These are phyloP conservation scores for Candida anglica DNA, from an alignment of 805 yeast genomes.

Conservation along the genomic window DNA sequence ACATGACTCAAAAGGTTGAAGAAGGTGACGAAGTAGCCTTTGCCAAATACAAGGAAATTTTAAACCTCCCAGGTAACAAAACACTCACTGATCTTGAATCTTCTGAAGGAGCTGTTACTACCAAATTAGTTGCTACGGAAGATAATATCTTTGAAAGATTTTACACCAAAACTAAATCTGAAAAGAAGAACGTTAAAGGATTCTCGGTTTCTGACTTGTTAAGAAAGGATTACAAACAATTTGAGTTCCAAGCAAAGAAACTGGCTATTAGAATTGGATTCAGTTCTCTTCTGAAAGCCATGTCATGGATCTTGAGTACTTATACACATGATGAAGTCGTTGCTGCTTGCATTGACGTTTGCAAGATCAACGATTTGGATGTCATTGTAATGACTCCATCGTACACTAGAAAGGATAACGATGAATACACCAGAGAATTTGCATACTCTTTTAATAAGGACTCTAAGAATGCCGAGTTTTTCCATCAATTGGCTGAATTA, in stretches of 20 bases:
- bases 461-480: conserved; percentile 6
- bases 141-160: conserved; percentile 7
- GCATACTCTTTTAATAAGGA: conserved; percentile 17
- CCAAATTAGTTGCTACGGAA: background rate
- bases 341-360: conserved; percentile 16
- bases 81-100: background rate
- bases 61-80: conserved; percentile 4
- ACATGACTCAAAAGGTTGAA: conserved; percentile 62
- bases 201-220: conserved; percentile 59
- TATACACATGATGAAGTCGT: conserved; percentile 20
- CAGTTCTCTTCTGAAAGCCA: conserved; percentile 65
- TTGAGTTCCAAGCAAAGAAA: conserved; percentile 31
- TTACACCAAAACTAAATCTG: conserved; percentile 29
- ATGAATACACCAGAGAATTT: conserved; percentile 31
- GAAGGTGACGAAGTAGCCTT: conserved; percentile 49
- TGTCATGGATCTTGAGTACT: conserved; percentile 45
- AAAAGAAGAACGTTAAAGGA: conserved; percentile 63
- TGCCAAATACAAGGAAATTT: conserved; percentile 27
- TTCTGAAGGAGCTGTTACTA: background rate
- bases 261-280: conserved; percentile 54
- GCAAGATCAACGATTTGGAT: conserved; percentile 19
- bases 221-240: conserved; percentile 82
- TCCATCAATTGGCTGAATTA: conserved; percentile 15
- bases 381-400: conserved; percentile 35
- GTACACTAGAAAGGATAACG: conserved; percentile 29